A percentile compares a stretch with the other conserved stretches of the same genome.
Evolutionary conservation across 441 rosid species (phyloP).

Genomic region (Populus hybrid): DNA sequence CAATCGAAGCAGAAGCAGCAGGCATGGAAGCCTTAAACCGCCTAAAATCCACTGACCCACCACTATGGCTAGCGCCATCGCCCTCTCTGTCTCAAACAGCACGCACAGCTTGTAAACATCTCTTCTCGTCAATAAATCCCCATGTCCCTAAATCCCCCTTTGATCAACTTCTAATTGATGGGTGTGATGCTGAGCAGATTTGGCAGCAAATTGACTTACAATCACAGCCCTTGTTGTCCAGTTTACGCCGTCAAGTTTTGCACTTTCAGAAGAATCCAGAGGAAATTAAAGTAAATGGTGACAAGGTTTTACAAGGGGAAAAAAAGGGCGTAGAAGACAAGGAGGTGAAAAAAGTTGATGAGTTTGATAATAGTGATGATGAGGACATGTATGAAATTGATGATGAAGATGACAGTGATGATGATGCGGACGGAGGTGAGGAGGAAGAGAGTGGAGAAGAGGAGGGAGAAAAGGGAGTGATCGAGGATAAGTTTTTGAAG

Average conservation of each 20-base stretch:
- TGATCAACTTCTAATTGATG: constrained; percentile 63
- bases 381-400: constrained; percentile 1
- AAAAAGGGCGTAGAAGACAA: constrained; percentile 19
- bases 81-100: constrained; percentile 43
- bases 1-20: not conserved
- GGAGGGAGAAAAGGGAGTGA: constrained; percentile 34
- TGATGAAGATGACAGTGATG: not conserved
- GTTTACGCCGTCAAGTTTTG: constrained; percentile 51
- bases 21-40: constrained; percentile 20
- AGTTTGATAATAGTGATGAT: not conserved
- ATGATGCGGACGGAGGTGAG: constrained; percentile 14
- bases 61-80: constrained; percentile 61
- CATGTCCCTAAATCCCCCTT: constrained; percentile 61
- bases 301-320: not conserved
- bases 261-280: constrained; percentile 53
- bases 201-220: constrained; percentile 93
- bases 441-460: constrained; percentile 28
- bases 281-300: constrained; percentile 27
- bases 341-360: constrained; percentile 2
- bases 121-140: constrained; percentile 55
- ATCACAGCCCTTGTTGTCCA: constrained; percentile 59
- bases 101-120: constrained; percentile 55
- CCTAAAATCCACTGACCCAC: constrained; percentile 43
- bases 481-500: constrained; percentile 85
- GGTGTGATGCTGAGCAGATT: constrained; percentile 88